These are phyloP conservation scores for Antarctomyces pellizariae DNA, from an alignment of 495 filamentous ascomycete genomes.

Conservation along the genomic window DNA sequence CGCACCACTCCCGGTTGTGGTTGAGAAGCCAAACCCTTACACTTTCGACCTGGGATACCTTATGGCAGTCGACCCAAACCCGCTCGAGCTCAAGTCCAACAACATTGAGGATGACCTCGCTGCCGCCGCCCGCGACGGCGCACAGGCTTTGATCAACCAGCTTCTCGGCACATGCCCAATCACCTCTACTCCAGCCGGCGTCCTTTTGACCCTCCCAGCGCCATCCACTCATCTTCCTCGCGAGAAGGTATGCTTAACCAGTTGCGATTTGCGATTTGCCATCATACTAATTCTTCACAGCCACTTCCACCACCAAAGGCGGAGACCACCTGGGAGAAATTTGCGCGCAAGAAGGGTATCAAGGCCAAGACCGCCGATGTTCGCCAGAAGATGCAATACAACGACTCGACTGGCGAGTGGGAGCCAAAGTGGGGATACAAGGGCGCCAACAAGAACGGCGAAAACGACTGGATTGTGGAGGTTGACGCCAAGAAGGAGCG, in stretches of 20 bases:
- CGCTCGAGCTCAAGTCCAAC: slow-evolving; percentile 27
- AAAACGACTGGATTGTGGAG: slow-evolving; percentile 73
- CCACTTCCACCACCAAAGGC: slow-evolving; percentile 56
- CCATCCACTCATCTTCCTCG: slow-evolving; percentile 49
- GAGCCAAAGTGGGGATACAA: slow-evolving; percentile 88
- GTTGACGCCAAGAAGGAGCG: slow-evolving; percentile 54
- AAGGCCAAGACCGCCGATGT: slow-evolving; percentile 47
- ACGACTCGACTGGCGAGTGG: slow-evolving; percentile 71
- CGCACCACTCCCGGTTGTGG: slow-evolving; percentile 22
- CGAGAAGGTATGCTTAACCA: slow-evolving; percentile 33
- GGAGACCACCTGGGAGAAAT: slow-evolving; percentile 81
- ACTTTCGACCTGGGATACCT: slow-evolving; percentile 83
- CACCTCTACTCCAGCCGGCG: slow-evolving; percentile 33
- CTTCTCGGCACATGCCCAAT: slow-evolving; percentile 73
- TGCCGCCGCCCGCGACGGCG: slow-evolving; percentile 55
- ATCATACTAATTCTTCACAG: too few relatives aligned
- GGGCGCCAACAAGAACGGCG: slow-evolving; percentile 64
- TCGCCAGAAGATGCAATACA: slow-evolving; percentile 47
- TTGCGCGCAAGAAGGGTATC: slow-evolving; percentile 91
- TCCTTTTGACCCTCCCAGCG: slow-evolving; percentile 52
- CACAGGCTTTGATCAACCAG: slow-evolving; percentile 72
- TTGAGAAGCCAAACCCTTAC: slow-evolving; percentile 67
- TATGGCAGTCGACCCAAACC: slow-evolving; percentile 60
- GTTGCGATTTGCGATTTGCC: too few relatives aligned
- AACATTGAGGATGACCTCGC: slow-evolving; percentile 32